A percentile compares a stretch with the other conserved stretches of the same genome.
Conservation (phyloP, 192 early-diverging fungal genomes). For the Cetraspora pellucida region DNA sequence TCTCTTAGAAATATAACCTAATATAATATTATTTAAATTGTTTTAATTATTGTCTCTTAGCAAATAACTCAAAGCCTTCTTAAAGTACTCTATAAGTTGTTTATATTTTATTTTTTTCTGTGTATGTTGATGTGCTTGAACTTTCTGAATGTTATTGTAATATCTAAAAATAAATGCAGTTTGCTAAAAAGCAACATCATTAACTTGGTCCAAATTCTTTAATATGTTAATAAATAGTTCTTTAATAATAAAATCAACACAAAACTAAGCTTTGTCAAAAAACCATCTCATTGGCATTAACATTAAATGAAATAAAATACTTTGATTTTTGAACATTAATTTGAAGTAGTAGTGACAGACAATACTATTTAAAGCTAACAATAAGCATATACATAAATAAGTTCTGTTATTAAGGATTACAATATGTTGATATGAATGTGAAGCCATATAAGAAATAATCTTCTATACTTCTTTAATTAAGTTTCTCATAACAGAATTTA, state of each 20-base stretch:
- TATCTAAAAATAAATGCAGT: neutral
- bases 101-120: neutral
- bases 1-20: neutral
- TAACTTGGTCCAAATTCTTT: neutral
- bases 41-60: neutral
- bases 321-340: neutral
- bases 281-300: neutral
- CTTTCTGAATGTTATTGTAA: slow-evolving; percentile 6
- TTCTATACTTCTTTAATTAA: neutral
- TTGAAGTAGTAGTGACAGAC: neutral
- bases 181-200: neutral
- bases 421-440: slow-evolving; percentile 1
- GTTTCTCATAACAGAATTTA: neutral
- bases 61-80: neutral
- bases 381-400: neutral
- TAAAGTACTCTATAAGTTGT: neutral
- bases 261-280: neutral
- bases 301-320: neutral
- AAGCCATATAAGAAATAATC: neutral
- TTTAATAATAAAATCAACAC: neutral
- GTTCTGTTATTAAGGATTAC: neutral
- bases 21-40: slow-evolving; percentile 3
- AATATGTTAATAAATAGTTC: neutral
- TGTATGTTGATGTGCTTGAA: neutral
- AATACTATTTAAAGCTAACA: neutral